Evolutionary conservation across 495 filamentous ascomycete genomes (phyloP).

Genomic region (Hypoxylon lienhwacheense): DNA sequence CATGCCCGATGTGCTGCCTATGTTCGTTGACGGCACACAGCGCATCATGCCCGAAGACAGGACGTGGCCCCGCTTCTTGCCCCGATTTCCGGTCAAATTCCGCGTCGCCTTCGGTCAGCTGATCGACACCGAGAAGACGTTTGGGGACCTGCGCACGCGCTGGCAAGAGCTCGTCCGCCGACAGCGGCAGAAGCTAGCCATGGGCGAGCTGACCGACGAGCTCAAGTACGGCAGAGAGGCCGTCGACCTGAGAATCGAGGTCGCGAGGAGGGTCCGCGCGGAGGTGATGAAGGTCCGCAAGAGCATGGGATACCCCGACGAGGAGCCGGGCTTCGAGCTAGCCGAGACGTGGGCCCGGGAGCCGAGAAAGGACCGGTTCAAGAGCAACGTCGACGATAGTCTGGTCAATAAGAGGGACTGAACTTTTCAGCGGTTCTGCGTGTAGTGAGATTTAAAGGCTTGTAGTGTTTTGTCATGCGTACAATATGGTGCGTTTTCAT

Average conservation of each 20-base stretch:
- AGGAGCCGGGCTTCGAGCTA: conserved; percentile 50
- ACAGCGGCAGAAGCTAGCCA: conserved; percentile 20
- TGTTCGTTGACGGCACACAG: conserved; percentile 89
- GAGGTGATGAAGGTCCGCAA: conserved; percentile 77
- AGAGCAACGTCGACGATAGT: conserved; percentile 52
- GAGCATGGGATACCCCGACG: conserved; percentile 71
- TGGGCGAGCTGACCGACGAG: conserved; percentile 68
- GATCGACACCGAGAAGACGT: conserved; percentile 60
- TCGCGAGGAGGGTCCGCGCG: conserved; percentile 72
- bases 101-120: conserved; percentile 73
- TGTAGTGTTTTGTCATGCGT: neutral
- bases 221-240: conserved; percentile 74
- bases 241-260: conserved; percentile 76
- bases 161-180: conserved; percentile 65
- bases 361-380: conserved; percentile 45
- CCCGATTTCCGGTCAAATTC: conserved; percentile 69
- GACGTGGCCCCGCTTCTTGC: conserved; percentile 76
- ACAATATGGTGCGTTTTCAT: too few species aligned
- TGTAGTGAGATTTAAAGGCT: neutral
- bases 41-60: conserved; percentile 81
- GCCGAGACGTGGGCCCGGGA: conserved; percentile 53
- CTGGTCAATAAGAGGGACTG: conserved; percentile 45
- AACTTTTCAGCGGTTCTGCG: neutral
- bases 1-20: conserved; percentile 82
- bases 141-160: conserved; percentile 66